Evolutionary conservation across 2,329 filamentous ascomycete genomes (phyloP).

Genomic region (Fusarium sp.): DNA sequence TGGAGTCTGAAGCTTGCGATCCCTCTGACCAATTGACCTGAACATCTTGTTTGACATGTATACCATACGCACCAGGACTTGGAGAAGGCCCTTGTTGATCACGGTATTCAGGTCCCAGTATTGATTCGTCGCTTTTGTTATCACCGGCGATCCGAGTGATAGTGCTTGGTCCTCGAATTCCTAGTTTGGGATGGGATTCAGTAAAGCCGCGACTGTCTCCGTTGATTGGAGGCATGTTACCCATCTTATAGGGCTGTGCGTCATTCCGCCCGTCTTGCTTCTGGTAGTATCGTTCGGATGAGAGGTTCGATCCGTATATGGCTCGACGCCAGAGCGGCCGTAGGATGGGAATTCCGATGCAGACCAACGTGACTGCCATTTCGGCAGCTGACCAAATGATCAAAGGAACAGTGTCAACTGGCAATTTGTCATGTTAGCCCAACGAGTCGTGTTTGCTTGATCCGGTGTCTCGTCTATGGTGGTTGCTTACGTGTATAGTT

Average conservation of each 20-base stretch:
- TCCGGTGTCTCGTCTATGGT: too few species aligned
- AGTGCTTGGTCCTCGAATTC: neutral
- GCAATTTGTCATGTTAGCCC: neutral
- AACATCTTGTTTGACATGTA: neutral
- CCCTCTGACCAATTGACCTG: neutral
- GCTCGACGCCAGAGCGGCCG: slow-evolving; percentile 51
- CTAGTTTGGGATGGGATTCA: neutral
- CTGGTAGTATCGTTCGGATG: neutral
- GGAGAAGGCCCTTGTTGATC: neutral
- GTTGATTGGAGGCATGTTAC: neutral
- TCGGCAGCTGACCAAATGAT: slow-evolving; percentile 56
- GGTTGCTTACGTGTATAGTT: slow-evolving; percentile 32
- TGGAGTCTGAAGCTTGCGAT: too few species aligned
- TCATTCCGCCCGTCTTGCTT: neutral
- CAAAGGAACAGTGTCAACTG: slow-evolving; percentile 52
- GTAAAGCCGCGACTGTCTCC: neutral
- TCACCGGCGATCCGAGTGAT: neutral
- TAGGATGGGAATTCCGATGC: slow-evolving; percentile 55
- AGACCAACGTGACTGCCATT: slow-evolving; percentile 54
- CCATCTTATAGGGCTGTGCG: neutral
- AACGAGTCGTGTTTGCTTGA: too few species aligned
- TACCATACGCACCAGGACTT: neutral
- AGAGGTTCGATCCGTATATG: neutral
- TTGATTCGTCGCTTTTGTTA: neutral
- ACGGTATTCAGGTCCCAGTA: neutral